Conservation (phyloP, 2,329 filamentous ascomycete genomes). For the Clarireedia monteithiana region DNA sequence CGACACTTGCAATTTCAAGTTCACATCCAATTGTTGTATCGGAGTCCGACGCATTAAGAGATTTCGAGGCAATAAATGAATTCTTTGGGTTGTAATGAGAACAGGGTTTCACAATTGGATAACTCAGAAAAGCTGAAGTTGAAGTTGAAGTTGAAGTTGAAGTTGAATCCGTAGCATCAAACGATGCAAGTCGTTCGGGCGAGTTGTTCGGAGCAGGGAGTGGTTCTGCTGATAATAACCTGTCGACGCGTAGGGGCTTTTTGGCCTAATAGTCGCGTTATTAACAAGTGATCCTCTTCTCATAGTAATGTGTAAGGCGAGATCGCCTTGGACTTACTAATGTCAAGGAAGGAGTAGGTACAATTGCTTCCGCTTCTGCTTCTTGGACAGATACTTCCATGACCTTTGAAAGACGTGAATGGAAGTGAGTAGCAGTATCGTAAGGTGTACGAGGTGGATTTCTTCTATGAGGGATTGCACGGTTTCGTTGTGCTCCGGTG, state of each 20-base stretch:
- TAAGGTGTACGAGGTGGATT: neutral
- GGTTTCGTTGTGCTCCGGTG: neutral
- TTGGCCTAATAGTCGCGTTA: no score
- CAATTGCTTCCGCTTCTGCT: neutral
- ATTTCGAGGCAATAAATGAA: neutral
- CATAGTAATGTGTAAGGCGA: neutral
- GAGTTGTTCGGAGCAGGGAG: neutral
- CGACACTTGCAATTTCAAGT: neutral
- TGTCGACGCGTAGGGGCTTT: neutral
- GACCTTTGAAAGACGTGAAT: conserved; percentile 4
- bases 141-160: neutral
- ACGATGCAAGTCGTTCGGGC: neutral
- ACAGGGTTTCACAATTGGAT: neutral
- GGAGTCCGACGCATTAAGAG: neutral
- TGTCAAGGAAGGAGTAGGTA: neutral
- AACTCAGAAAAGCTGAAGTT: neutral
- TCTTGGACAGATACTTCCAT: neutral
- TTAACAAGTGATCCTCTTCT: neutral
- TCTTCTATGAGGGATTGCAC: neutral
- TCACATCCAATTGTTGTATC: neutral
- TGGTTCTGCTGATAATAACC: neutral
- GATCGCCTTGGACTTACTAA: neutral
- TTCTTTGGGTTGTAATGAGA: neutral
- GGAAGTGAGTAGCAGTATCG: neutral
- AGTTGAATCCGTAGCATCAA: conserved; percentile 1